Percentiles rank a stretch among this genome's conserved stretches.
These are phyloP conservation scores for Ophiocordyceps unilateralis DNA, from an alignment of 2,329 filamentous ascomycete genomes.

Conservation along the genomic window DNA sequence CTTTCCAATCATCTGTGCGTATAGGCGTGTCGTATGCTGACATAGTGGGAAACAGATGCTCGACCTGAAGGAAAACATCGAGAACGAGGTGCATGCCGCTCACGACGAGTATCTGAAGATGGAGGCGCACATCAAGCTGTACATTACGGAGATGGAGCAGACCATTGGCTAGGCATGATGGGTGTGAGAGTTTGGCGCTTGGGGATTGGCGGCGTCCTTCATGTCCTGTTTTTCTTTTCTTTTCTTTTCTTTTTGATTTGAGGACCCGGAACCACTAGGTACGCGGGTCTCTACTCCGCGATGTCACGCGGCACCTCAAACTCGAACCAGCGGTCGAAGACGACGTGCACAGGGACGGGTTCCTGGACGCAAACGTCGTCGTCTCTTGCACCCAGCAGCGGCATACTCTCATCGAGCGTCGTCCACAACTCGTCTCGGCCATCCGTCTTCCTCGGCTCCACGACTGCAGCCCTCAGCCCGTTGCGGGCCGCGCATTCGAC, in stretches of 20 bases:
- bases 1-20: not conserved
- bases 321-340: constrained; percentile 49
- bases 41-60: constrained; percentile 53
- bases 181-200: not conserved
- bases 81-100: constrained; percentile 78
- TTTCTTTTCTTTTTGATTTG: not conserved
- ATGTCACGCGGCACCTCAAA: not conserved
- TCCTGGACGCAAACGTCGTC: constrained; percentile 39
- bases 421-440: constrained; percentile 14
- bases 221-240: not conserved
- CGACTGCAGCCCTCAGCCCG: constrained; percentile 24
- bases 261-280: not conserved
- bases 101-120: constrained; percentile 95
- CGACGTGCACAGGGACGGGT: constrained; percentile 36
- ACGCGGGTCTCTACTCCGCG: not conserved
- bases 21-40: constrained; percentile 1
- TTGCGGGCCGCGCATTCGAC: constrained; percentile 40
- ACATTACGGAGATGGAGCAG: constrained; percentile 98
- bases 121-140: constrained; percentile 91
- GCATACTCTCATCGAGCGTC: constrained; percentile 34
- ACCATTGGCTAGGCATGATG: constrained; percentile 30
- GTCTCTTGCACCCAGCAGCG: constrained; percentile 40
- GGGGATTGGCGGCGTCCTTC: not conserved
- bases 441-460: constrained; percentile 23
- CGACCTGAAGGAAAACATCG: constrained; percentile 93